These are phyloP conservation scores for Coemansia sp. DNA, from an alignment of 192 early-diverging fungal species.

Conservation along the genomic window DNA sequence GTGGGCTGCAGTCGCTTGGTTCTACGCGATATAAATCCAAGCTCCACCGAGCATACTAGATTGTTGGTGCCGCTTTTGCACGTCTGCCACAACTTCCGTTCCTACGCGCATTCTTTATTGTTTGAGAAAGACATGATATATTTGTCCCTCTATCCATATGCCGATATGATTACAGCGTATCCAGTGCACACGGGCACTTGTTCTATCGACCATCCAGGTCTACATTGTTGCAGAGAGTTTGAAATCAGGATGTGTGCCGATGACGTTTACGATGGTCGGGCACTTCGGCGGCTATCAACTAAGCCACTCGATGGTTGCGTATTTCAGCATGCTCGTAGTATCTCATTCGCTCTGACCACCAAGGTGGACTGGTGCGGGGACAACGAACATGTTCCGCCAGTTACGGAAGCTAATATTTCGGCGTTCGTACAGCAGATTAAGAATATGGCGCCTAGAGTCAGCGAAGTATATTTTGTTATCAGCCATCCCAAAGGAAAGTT, in stretches of 20 bases:
- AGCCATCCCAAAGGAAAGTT: fast-evolving
- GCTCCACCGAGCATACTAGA: no score
- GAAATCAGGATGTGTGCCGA: background rate
- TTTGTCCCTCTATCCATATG: no score
- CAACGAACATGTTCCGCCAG: background rate
- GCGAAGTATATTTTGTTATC: background rate
- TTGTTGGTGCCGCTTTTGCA: no score
- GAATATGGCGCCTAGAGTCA: background rate
- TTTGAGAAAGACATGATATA: no score
- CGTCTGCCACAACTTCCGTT: no score
- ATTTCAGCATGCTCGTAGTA: background rate
- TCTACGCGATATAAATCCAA: no score
- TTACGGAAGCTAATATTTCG: background rate
- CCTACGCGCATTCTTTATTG: no score
- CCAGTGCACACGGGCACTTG: no score
- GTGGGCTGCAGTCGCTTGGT: no score
- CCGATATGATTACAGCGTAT: no score
- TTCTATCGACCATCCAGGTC: no score
- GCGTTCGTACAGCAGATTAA: background rate
- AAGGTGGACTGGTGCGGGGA: no score
- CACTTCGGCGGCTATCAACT: background rate
- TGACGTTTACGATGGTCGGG: background rate
- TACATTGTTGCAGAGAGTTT: background rate
- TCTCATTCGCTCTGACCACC: background rate
- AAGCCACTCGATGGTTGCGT: background rate